These are phyloP conservation scores for Claviceps paspali DNA, from an alignment of 2,329 filamentous ascomycete species.

Conservation along the genomic window DNA sequence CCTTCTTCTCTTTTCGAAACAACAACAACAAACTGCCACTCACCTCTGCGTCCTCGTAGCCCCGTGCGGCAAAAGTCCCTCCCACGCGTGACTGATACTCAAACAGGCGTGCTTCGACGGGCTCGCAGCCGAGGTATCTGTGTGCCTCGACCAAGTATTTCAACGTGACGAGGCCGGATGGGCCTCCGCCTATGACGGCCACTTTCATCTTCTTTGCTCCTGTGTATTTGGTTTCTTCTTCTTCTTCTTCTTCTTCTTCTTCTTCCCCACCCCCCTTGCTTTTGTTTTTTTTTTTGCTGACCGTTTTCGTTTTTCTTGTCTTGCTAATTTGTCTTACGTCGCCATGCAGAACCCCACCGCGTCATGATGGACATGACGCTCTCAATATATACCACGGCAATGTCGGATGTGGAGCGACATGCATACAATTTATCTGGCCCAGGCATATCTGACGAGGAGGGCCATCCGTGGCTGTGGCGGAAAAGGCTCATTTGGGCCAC, in stretches of 20 bases:
- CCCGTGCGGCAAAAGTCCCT: constrained; percentile 26
- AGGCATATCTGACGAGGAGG: too few species aligned
- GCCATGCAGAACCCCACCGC: too few species aligned
- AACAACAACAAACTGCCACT: too few species aligned
- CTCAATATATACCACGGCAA: too few species aligned
- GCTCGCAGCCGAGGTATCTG: constrained; percentile 15
- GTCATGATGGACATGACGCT: too few species aligned
- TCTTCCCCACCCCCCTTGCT: not conserved
- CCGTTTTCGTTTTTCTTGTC: too few species aligned
- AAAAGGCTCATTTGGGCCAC: too few species aligned
- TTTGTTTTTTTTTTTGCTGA: not conserved
- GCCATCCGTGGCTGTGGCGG: too few species aligned
- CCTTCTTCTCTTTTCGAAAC: not conserved
- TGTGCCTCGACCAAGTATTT: constrained; percentile 20
- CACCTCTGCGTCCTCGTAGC: constrained; percentile 28
- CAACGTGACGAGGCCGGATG: constrained; percentile 21
- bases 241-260: not conserved
- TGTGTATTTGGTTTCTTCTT: not conserved
- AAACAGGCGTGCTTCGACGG: constrained; percentile 24
- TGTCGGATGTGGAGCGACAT: too few species aligned
- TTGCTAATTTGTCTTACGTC: too few species aligned
- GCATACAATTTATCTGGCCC: too few species aligned
- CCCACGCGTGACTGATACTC: constrained; percentile 25
- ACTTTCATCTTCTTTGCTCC: constrained; percentile 14
- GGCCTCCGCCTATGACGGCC: constrained; percentile 22